Conservation (phyloP, 23 red algal species). For the Gracilaria gracilis region DNA sequence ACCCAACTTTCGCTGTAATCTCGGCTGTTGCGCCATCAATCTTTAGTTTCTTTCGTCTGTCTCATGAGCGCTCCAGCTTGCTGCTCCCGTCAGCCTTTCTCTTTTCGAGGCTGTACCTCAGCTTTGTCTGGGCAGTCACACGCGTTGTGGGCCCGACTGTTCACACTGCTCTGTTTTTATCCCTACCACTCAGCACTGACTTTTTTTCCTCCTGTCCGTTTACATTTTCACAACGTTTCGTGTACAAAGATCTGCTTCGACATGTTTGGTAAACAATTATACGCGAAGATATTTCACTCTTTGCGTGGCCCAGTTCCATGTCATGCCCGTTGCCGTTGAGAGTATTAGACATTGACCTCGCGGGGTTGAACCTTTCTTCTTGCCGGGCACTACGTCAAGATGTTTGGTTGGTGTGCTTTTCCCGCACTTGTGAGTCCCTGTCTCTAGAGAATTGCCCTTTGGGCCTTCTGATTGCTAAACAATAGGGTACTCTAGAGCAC, state of each 20-base stretch:
- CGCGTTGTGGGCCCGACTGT: background rate
- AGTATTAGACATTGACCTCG: no score
- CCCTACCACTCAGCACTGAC: background rate
- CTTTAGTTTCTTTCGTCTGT: conserved; percentile 1
- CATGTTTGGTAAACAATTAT: background rate
- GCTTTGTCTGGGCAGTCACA: background rate
- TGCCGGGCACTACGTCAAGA: no score
- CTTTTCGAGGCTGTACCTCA: background rate
- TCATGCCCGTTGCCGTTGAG: no score
- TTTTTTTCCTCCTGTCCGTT: background rate
- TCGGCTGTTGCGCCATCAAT: conserved; percentile 39
- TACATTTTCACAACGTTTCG: background rate
- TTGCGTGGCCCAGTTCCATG: background rate
- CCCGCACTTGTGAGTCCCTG: no score
- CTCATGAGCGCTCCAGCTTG: background rate
- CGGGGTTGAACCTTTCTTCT: no score
- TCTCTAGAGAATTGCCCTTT: no score
- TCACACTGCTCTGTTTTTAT: background rate
- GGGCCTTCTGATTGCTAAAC: no score
- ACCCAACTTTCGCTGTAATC: conserved; percentile 27
- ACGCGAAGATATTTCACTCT: background rate
- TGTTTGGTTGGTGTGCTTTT: no score
- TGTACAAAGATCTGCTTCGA: background rate
- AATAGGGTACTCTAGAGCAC: no score
- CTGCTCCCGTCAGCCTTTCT: background rate